Conservation (phyloP, 2,329 filamentous ascomycete genomes). For the Albophoma yamanashiensis region DNA sequence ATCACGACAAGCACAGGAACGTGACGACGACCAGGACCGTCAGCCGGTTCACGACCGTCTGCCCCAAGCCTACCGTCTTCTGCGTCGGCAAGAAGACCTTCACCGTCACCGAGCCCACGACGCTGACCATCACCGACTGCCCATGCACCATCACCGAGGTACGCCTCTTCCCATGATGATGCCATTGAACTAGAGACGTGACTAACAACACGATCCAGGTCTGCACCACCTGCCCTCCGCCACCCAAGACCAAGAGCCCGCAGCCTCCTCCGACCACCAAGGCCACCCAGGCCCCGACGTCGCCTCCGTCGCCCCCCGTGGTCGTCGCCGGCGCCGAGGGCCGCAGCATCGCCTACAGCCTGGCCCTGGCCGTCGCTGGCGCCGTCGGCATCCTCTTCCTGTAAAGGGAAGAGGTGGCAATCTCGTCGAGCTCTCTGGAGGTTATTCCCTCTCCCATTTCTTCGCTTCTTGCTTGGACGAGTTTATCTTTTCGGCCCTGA, state of each 20-base stretch:
- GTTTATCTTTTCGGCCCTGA: not conserved
- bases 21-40: slow-evolving; percentile 23
- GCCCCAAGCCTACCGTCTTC: slow-evolving; percentile 38
- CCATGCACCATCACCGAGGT: slow-evolving; percentile 34
- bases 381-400: slow-evolving; percentile 17
- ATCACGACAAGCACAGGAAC: slow-evolving; percentile 6
- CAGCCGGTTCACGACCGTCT: slow-evolving; percentile 26
- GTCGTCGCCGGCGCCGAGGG: slow-evolving; percentile 8
- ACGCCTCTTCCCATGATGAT: slow-evolving; percentile 5
- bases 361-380: slow-evolving; percentile 15
- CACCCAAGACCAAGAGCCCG: slow-evolving; percentile 4
- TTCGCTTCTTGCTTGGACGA: not conserved
- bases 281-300: no score
- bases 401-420: slow-evolving; percentile 10
- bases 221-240: slow-evolving; percentile 2
- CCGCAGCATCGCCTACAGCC: slow-evolving; percentile 8
- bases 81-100: slow-evolving; percentile 39
- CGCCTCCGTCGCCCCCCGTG: slow-evolving; percentile 1
- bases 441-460: not conserved
- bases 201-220: not conserved
- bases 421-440: not conserved
- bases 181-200: not conserved
- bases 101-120: slow-evolving; percentile 42
- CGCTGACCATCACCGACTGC: slow-evolving; percentile 44
- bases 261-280: not conserved